Percentiles rank a stretch among this genome's conserved stretches.
Evolutionary conservation across 805 yeast species (phyloP).

Genomic region (Starmerella floris): DNA sequence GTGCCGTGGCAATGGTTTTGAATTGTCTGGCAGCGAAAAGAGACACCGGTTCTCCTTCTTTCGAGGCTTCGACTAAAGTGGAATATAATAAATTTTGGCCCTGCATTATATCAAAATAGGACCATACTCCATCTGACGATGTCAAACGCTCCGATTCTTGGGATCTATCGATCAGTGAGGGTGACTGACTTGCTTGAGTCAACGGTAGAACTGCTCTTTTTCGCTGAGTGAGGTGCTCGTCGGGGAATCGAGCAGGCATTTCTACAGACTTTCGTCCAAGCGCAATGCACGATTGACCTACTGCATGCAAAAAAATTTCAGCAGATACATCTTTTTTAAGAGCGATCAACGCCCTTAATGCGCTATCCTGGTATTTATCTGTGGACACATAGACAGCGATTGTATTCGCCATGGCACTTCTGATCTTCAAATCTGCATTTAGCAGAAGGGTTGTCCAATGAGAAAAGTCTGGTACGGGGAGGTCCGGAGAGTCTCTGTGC

Average conservation of each 20-base stretch:
- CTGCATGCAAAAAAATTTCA: slow-evolving; percentile 7
- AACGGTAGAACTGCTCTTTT: slow-evolving; percentile 1
- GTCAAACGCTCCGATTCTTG: neutral
- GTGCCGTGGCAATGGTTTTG: slow-evolving; percentile 42
- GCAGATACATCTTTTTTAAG: neutral
- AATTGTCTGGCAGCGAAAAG: slow-evolving; percentile 58
- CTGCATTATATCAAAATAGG: slow-evolving; percentile 13
- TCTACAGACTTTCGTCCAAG: neutral
- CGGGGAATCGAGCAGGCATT: slow-evolving; percentile 1
- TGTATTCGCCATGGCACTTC: slow-evolving; percentile 8
- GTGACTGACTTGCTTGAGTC: neutral
- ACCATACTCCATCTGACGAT: slow-evolving; percentile 1
- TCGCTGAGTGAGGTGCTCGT: slow-evolving; percentile 6
- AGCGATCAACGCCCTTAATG: slow-evolving; percentile 5
- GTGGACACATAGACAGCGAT: slow-evolving; percentile 7
- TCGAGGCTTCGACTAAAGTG: slow-evolving; percentile 52
- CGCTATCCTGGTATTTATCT: slow-evolving; percentile 8
- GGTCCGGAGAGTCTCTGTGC: neutral
- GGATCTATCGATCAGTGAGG: neutral
- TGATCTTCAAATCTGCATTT: neutral
- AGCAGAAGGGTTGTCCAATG: slow-evolving; percentile 5
- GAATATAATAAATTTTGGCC: slow-evolving; percentile 24
- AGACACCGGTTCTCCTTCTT: slow-evolving; percentile 45
- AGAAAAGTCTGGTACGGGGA: neutral
- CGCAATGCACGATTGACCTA: slow-evolving; percentile 4